Evolutionary conservation across 225 moss, liverwort and hornwort species (phyloP).

Genomic region (Marchantia polymorpha): DNA sequence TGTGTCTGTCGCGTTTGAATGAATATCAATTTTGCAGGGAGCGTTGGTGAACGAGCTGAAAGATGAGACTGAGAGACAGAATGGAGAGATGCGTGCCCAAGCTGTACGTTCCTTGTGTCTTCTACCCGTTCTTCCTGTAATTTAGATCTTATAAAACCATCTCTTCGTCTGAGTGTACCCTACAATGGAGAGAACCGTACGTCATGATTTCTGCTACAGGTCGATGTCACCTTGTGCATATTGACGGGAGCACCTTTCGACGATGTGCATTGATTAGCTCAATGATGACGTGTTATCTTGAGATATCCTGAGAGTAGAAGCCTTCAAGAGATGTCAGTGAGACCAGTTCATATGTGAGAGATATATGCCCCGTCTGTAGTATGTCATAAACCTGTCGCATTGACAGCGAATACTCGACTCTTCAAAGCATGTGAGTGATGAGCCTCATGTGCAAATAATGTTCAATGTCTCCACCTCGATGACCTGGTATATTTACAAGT

Average conservation of each 20-base stretch:
- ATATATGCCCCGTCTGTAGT: neutral
- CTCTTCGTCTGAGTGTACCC: neutral
- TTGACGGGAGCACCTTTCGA: neutral
- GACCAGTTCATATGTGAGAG: neutral
- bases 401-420: neutral
- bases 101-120: constrained; percentile 29
- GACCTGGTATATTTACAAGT: too few relatives aligned
- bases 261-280: too few relatives aligned
- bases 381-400: neutral
- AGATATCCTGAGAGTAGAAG: neutral
- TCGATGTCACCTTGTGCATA: neutral
- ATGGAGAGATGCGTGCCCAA: constrained; percentile 66
- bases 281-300: too few relatives aligned
- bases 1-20: too few relatives aligned
- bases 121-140: neutral
- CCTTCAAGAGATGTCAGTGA: neutral
- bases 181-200: neutral
- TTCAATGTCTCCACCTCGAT: too few relatives aligned
- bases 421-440: neutral
- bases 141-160: neutral
- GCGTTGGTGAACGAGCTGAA: constrained; percentile 74
- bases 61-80: constrained; percentile 62
- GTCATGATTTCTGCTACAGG: neutral
- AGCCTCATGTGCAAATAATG: neutral
- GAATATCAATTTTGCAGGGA: constrained; percentile 54